Conservation (phyloP, 2,329 filamentous ascomycete species). For the Fusarium begoniae region DNA sequence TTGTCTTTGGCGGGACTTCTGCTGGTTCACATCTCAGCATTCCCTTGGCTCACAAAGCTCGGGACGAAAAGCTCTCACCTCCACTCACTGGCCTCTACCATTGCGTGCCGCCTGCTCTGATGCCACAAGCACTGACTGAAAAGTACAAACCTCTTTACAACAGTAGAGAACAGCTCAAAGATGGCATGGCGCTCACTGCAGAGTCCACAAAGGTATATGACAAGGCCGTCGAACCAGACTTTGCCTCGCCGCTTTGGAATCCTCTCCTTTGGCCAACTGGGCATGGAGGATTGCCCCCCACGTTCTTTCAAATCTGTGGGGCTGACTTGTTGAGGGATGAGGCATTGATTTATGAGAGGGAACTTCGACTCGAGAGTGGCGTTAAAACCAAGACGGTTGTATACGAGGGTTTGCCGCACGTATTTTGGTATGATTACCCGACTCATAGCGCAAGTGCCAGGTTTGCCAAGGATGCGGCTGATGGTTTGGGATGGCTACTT, state of each 20-base stretch:
- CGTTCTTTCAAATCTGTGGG: neutral
- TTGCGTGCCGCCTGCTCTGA: neutral
- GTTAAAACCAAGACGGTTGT: neutral
- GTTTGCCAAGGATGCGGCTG: neutral
- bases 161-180: neutral
- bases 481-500: neutral
- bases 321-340: neutral
- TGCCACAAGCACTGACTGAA: neutral
- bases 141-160: neutral
- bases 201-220: neutral
- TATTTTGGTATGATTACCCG: neutral
- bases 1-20: neutral
- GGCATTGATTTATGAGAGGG: neutral
- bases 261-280: neutral
- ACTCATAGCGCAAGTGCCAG: neutral
- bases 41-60: neutral
- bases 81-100: neutral
- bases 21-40: neutral
- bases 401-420: neutral
- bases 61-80: neutral
- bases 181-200: neutral
- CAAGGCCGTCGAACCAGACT: neutral
- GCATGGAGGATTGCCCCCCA: neutral
- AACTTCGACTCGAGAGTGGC: rapidly evolving
- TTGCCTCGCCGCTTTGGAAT: neutral